phyloP scores from a whole-genome alignment of 1,139 yeast species.

The Debaryomyces subglobosus region DNA sequence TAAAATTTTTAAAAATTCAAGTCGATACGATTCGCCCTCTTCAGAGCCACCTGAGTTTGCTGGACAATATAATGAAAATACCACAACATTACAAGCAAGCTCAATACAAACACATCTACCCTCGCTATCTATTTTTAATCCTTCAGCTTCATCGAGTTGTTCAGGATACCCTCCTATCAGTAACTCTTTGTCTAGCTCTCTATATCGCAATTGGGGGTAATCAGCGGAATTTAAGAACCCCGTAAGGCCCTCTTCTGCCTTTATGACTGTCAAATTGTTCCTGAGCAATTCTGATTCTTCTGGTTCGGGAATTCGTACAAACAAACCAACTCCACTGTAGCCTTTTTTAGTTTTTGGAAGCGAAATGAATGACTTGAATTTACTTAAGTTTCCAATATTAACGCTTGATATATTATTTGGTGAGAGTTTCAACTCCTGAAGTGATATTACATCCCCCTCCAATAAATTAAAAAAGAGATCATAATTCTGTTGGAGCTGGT shows the following conservation, averaged over 20 bases:
- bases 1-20: constrained; percentile 58
- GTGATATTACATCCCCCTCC: constrained; percentile 74
- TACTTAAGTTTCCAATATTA: constrained; percentile 57
- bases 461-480: constrained; percentile 54
- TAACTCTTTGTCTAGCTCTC: constrained; percentile 25
- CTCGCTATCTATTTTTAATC: constrained; percentile 67
- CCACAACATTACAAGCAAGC: constrained; percentile 59
- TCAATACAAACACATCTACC: constrained; percentile 84
- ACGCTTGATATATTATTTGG: constrained; percentile 45
- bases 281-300: constrained; percentile 40
- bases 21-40: constrained; percentile 67
- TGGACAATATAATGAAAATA: constrained; percentile 87
- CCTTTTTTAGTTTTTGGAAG: constrained; percentile 73
- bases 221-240: constrained; percentile 52
- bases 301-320: constrained; percentile 56
- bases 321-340: constrained; percentile 90
- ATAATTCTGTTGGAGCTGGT: constrained; percentile 48
- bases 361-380: constrained; percentile 67
- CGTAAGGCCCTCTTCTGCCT: constrained; percentile 91
- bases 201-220: constrained; percentile 18
- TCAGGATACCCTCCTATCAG: constrained; percentile 77
- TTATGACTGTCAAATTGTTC: constrained; percentile 51
- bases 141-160: constrained; percentile 35
- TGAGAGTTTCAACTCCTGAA: constrained; percentile 84
- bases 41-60: constrained; percentile 79